Percentiles rank a stretch among this genome's conserved stretches.
phyloP scores from a whole-genome alignment of 176 grass and related monocot genomes.

The Cenchrus purpureus region DNA sequence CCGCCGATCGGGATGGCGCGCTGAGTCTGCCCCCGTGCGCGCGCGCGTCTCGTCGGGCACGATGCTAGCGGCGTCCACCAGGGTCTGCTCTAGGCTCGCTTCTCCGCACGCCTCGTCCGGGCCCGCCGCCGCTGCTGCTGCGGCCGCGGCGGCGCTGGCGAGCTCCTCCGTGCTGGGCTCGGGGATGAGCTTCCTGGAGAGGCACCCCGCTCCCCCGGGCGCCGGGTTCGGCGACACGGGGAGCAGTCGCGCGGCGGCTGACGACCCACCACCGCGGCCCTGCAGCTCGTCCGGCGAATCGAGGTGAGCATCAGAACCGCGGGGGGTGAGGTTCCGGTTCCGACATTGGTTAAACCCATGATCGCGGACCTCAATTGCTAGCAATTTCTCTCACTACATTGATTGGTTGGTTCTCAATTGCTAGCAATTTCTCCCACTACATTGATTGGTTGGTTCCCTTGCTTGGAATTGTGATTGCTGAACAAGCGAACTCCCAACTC shows the following conservation, averaged over 20 bases:
- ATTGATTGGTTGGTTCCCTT: slow-evolving; percentile 1
- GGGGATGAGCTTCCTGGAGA: slow-evolving; percentile 14
- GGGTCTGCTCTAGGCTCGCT: slow-evolving; percentile 39
- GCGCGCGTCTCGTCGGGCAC: background rate
- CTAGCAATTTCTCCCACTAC: background rate
- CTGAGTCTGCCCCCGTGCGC: background rate
- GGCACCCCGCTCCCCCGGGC: background rate
- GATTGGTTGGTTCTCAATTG: background rate
- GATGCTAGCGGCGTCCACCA: slow-evolving; percentile 48
- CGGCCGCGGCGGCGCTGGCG: slow-evolving; percentile 6
- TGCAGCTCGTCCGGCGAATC: slow-evolving; percentile 20
- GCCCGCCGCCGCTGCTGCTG: background rate
- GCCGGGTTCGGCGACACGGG: background rate
- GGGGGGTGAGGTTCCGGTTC: no score
- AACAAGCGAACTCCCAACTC: background rate
- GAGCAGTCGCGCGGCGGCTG: background rate
- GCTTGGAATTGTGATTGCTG: background rate
- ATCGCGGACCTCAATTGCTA: background rate
- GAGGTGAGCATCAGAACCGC: slow-evolving; percentile 29
- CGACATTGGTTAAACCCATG: background rate
- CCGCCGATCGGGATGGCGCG: background rate
- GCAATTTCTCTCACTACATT: background rate
- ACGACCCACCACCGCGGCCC: background rate
- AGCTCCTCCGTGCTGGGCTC: slow-evolving; percentile 18
- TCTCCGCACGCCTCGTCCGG: slow-evolving; percentile 2